Conservation (phyloP, 495 filamentous ascomycete genomes). For the Talaromyces stipitatus region DNA sequence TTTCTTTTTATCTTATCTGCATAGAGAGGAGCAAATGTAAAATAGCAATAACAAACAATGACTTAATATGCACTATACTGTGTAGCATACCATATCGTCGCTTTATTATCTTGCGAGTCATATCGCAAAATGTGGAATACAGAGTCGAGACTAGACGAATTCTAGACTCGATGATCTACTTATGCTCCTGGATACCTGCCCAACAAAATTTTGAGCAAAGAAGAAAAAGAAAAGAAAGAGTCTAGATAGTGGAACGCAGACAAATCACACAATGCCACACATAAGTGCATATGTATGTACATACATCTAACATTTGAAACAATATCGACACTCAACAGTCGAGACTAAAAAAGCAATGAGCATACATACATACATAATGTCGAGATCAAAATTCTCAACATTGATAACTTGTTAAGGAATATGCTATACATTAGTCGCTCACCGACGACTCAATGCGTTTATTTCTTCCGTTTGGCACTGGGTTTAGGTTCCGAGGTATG, state of each 20-base stretch:
- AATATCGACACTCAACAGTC: no score
- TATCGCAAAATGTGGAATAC: no score
- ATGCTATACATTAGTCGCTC: background rate
- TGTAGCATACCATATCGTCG: no score
- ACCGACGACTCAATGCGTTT: background rate
- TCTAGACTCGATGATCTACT: no score
- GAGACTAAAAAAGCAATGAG: background rate
- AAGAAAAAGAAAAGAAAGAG: background rate
- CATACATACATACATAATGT: background rate
- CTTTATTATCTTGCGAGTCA: no score
- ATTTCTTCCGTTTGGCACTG: no score
- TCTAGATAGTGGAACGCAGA: background rate
- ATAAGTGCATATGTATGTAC: background rate
- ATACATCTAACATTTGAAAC: no score
- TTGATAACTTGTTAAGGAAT: background rate
- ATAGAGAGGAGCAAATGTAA: slow-evolving; percentile 6
- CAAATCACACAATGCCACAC: background rate
- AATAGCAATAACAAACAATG: slow-evolving; percentile 3
- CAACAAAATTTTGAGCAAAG: background rate
- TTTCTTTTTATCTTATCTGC: slow-evolving; percentile 4
- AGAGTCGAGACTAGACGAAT: no score
- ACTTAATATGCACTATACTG: background rate
- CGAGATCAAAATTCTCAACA: background rate
- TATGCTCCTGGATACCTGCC: no score
- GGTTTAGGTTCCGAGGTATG: no score